Base-by-base conservation (phyloP, 139 green algal species). In the Picochlorum costavermella region DNA sequence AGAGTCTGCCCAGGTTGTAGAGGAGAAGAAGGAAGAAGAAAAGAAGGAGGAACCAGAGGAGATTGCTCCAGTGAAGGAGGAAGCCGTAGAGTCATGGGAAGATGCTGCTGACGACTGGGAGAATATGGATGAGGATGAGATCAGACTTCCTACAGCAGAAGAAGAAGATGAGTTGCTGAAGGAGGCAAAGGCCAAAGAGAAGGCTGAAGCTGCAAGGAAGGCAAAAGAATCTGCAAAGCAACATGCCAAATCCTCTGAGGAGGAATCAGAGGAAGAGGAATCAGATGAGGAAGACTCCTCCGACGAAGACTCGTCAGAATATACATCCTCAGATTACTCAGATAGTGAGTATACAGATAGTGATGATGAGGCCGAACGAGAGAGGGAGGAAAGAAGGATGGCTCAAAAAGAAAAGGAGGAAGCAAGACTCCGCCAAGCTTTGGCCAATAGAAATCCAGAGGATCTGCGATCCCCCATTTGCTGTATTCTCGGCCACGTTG, bases 401-500 rank as follows among this genome's bases (percentile, higher is more conserved):
- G 65, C 57, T 5, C 56, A 67, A 5, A 77, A 83, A 67, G 80
- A 82, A 31, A 74, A 70, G 50, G 83, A 86, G n/a, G 71, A 89
- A 23, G 76, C 68, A 6, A 82, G 87, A 25, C 37, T 86, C 12
- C 46, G 69, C 6, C 67, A 68, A 23, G 88, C 88, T 12, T 73
- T 84, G 50, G 74, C 64, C 12, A 60, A 73, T 28, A 77, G 79
- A 16, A 77, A 73, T 73, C 81, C 67, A 40, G 71, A 88, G 53
- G 64, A 92, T 56, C 80, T 99, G 69, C 81, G 94, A 40, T 98
- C 91, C 6, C 94, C 94, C 75, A 98, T 99, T 76, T 97, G 92
- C 79, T 99, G 94, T 74, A 98, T 99, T 65, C 72, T 99, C 69
- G 94, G 94, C 2, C 94, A 99, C 74, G 94, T 99, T 6, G 94